phyloP scores from a whole-genome alignment of 495 filamentous ascomycete species.

The Cetradonia linearis region DNA sequence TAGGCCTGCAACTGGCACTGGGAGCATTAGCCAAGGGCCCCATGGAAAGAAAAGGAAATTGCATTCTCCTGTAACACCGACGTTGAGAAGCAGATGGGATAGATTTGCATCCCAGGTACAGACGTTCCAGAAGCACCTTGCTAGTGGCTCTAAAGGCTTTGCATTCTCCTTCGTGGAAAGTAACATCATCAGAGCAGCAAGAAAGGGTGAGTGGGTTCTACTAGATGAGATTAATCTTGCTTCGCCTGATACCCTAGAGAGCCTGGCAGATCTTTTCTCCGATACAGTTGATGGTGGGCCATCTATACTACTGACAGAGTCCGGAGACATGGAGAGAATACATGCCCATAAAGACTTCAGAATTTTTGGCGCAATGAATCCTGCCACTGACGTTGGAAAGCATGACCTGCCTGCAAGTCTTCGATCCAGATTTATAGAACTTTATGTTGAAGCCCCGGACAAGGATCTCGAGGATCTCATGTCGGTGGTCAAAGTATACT shows the following conservation, averaged over 20 bases:
- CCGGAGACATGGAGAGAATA: conserved; percentile 79
- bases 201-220: conserved; percentile 97
- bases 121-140: conserved; percentile 71
- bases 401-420: conserved; percentile 79
- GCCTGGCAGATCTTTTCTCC: conserved; percentile 75
- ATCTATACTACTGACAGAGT: conserved; percentile 82
- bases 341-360: conserved; percentile 87
- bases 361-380: conserved; percentile 98
- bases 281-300: conserved; percentile 54
- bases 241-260: conserved; percentile 85
- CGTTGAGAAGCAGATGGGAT: conserved; percentile 68
- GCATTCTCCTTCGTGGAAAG: conserved; percentile 94
- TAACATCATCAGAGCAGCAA: conserved; percentile 79
- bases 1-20: conserved; percentile 23
- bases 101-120: conserved; percentile 64
- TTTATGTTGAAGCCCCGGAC: conserved; percentile 86
- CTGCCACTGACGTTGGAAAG: conserved; percentile 94
- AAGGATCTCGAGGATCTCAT: conserved; percentile 71
- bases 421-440: conserved; percentile 80
- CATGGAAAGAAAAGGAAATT: conserved; percentile 75
- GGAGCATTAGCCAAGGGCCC: conserved; percentile 35
- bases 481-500: conserved; percentile 74
- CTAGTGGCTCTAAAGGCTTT: conserved; percentile 68
- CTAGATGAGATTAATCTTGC: conserved; percentile 97
- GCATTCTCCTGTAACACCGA: conserved; percentile 54